Conservation (phyloP, 768 basidiomycete species). For the Leccinum uliginosum region DNA sequence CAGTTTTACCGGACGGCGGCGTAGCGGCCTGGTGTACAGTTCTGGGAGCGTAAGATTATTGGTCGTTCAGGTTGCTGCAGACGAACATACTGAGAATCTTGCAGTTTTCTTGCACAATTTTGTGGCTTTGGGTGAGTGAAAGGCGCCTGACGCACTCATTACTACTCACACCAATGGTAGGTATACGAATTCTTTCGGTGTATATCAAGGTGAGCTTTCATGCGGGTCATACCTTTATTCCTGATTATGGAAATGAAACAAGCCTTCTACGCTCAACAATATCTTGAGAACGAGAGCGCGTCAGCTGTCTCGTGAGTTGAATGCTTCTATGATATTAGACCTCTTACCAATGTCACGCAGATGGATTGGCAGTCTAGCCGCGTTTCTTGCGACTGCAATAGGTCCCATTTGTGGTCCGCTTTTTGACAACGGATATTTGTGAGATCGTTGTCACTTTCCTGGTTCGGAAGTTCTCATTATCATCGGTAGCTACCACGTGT, state of each 20-base stretch:
- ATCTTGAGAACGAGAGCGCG: slow-evolving; percentile 18
- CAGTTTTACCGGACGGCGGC: slow-evolving; percentile 14
- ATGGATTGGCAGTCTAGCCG: slow-evolving; percentile 24
- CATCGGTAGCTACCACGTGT: background rate
- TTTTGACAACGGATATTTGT: slow-evolving; percentile 29
- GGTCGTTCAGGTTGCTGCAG: background rate
- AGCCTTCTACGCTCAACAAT: slow-evolving; percentile 22
- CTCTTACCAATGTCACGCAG: slow-evolving; percentile 1
- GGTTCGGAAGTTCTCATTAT: background rate
- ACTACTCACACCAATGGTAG: slow-evolving; percentile 2
- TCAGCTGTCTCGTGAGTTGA: slow-evolving; percentile 23
- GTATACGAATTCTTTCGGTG: slow-evolving; percentile 22
- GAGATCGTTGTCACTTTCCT: background rate
- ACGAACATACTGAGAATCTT: background rate
- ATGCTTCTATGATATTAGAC: too few relatives aligned
- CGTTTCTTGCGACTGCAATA: slow-evolving; percentile 14
- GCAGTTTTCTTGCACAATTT: slow-evolving; percentile 25
- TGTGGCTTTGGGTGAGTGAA: slow-evolving; percentile 23
- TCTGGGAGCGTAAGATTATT: slow-evolving; percentile 20
- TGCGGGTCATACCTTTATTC: background rate
- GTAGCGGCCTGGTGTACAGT: slow-evolving; percentile 25
- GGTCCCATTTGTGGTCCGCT: slow-evolving; percentile 25
- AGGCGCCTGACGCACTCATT: background rate
- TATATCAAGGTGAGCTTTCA: slow-evolving; percentile 23
- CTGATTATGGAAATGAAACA: background rate